These are phyloP conservation scores for Skeletonema tropicum DNA, from an alignment of 108 stramenopile genomes.

Conservation along the genomic window DNA sequence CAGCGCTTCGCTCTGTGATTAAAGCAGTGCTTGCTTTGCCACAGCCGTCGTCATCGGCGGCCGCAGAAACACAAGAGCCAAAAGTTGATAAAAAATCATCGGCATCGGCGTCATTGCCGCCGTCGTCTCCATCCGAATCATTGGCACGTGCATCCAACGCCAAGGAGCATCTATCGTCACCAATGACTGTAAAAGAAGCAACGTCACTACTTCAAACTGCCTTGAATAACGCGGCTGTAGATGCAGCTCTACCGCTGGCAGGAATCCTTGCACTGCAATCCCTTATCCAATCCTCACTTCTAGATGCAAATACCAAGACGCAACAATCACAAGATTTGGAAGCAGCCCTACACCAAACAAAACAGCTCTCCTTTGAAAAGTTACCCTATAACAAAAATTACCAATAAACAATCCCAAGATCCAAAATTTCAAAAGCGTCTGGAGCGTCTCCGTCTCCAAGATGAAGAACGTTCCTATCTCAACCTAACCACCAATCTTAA, in stretches of 20 bases:
- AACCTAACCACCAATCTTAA: slow-evolving; percentile 63
- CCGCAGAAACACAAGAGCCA: background rate
- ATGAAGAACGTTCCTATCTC: slow-evolving; percentile 70
- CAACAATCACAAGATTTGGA: slow-evolving; percentile 9
- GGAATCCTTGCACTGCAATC: slow-evolving; percentile 8
- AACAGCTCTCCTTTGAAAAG: slow-evolving; percentile 3
- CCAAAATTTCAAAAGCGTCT: slow-evolving; percentile 54
- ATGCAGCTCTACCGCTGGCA: slow-evolving; percentile 7
- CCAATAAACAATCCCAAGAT: background rate
- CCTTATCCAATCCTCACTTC: slow-evolving; percentile 5
- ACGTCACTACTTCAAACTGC: background rate
- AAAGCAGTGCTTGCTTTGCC: slow-evolving; percentile 16
- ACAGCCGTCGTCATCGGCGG: background rate
- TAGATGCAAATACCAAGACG: background rate
- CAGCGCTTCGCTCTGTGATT: slow-evolving; percentile 17
- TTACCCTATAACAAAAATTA: background rate
- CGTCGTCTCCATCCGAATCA: background rate
- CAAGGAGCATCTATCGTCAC: background rate
- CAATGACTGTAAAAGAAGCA: slow-evolving; percentile 5
- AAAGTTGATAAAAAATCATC: background rate
- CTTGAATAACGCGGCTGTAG: background rate
- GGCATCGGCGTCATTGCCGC: background rate
- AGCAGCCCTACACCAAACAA: background rate
- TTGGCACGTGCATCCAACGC: slow-evolving; percentile 6
- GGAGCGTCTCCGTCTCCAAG: slow-evolving; percentile 55